phyloP scores from a whole-genome alignment of 106 monocot genomes.

The Dioscorea zingiberensis region DNA sequence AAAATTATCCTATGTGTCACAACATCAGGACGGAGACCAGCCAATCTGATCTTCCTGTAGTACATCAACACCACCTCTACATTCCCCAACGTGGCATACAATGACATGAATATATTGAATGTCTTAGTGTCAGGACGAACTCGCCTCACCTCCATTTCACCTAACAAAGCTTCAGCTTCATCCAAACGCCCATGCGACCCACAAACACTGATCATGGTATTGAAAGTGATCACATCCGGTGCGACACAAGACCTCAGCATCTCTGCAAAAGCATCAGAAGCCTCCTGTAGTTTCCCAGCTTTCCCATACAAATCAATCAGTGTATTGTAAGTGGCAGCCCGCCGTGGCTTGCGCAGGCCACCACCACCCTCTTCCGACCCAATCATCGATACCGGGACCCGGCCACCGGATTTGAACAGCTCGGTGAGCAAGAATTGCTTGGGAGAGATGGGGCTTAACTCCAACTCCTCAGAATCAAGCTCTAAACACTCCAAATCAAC shows the following conservation, averaged over 20 bases:
- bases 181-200: constrained; percentile 36
- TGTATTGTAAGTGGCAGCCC: constrained; percentile 70
- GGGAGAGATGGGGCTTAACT: constrained; percentile 10
- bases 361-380: constrained; percentile 1
- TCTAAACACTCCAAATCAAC: constrained; percentile 33
- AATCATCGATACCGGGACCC: constrained; percentile 5
- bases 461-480: neutral
- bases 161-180: constrained; percentile 59
- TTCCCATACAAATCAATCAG: constrained; percentile 89
- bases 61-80: constrained; percentile 19
- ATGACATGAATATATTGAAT: constrained; percentile 76
- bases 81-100: constrained; percentile 35
- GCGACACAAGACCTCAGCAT: constrained; percentile 56
- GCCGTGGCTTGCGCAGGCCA: constrained; percentile 33
- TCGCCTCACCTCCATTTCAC: constrained; percentile 63
- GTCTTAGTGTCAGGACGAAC: constrained; percentile 62
- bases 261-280: constrained; percentile 48
- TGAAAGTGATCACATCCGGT: constrained; percentile 74
- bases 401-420: constrained; percentile 39
- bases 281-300: constrained; percentile 58
- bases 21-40: constrained; percentile 42
- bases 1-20: constrained; percentile 62
- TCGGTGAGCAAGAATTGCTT: constrained; percentile 70
- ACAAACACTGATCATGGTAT: constrained; percentile 73
- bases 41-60: constrained; percentile 36